These are phyloP conservation scores for Claviceps maximensis DNA, from an alignment of 2,329 filamentous ascomycete species.

Conservation along the genomic window DNA sequence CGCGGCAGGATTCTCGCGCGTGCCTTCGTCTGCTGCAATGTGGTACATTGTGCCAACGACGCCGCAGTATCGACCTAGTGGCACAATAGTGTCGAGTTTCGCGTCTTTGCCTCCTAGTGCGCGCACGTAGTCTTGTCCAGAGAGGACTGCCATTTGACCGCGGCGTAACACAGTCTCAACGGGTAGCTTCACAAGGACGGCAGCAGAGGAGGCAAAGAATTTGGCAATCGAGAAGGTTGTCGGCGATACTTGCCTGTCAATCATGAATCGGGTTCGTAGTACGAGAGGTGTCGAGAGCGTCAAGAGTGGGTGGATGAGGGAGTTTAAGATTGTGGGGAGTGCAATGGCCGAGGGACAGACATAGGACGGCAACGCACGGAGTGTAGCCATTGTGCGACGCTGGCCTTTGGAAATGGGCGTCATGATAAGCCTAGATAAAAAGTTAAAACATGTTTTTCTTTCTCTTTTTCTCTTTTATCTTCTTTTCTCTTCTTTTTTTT, in stretches of 20 bases:
- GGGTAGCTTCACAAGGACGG: constrained; percentile 77
- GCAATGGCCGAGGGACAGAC: constrained; percentile 57
- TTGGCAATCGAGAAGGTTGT: constrained; percentile 69
- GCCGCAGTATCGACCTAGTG: constrained; percentile 70
- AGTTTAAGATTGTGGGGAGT: constrained; percentile 76
- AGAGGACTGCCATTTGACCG: constrained; percentile 66
- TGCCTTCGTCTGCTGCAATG: constrained; percentile 74
- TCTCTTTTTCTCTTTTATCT: no score
- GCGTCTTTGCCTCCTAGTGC: constrained; percentile 31
- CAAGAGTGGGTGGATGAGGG: constrained; percentile 70
- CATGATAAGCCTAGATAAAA: constrained; percentile 55
- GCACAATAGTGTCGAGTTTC: constrained; percentile 59
- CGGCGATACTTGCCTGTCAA: constrained; percentile 72
- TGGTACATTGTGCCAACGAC: constrained; percentile 82
- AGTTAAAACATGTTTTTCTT: no score
- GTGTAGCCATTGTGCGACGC: constrained; percentile 63
- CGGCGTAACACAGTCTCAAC: constrained; percentile 84
- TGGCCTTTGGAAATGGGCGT: constrained; percentile 65
- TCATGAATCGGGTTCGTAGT: constrained; percentile 68
- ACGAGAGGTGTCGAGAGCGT: constrained; percentile 73
- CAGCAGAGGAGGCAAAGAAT: constrained; percentile 66
- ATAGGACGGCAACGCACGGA: constrained; percentile 68
- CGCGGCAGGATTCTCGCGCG: constrained; percentile 28
- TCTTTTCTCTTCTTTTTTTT: no score
- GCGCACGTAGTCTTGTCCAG: constrained; percentile 35